Conservation (phyloP, 257 asterid species). For the Solanum pennellii region DNA sequence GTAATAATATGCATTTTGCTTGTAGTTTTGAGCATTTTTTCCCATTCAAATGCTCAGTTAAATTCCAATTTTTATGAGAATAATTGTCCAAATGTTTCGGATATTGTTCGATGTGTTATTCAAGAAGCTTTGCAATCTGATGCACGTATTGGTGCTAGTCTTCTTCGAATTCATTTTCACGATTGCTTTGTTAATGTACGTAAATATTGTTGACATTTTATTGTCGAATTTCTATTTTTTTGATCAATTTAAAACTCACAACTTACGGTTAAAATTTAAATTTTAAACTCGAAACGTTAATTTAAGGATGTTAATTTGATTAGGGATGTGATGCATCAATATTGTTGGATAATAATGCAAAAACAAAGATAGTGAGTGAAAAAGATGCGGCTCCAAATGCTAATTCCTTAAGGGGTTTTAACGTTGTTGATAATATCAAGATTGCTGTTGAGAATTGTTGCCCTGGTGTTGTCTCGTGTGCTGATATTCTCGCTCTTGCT, state of each 20-base stretch:
- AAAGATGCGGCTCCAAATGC: conserved; percentile 45
- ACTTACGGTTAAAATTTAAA: not conserved
- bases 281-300: not conserved
- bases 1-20: not conserved
- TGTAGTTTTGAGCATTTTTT: not conserved
- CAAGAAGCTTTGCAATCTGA: conserved; percentile 43
- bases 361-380: conserved; percentile 30
- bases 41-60: conserved; percentile 30
- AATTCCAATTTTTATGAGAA: conserved; percentile 31
- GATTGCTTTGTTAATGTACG: conserved; percentile 46
- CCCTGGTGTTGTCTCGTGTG: conserved; percentile 62
- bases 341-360: conserved; percentile 37
- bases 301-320: not conserved
- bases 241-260: not conserved
- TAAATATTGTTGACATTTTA: not conserved
- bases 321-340: conserved; percentile 69
- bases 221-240: not conserved
- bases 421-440: conserved; percentile 52
- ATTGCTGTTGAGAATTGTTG: conserved; percentile 36
- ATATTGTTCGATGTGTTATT: conserved; percentile 23
- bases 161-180: conserved; percentile 49
- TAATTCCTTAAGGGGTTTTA: conserved; percentile 39
- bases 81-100: conserved; percentile 28
- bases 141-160: conserved; percentile 55
- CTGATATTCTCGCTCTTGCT: conserved; percentile 58